Conservation (phyloP, 192 early-diverging fungal species). For the Funneliformis geosporum region DNA sequence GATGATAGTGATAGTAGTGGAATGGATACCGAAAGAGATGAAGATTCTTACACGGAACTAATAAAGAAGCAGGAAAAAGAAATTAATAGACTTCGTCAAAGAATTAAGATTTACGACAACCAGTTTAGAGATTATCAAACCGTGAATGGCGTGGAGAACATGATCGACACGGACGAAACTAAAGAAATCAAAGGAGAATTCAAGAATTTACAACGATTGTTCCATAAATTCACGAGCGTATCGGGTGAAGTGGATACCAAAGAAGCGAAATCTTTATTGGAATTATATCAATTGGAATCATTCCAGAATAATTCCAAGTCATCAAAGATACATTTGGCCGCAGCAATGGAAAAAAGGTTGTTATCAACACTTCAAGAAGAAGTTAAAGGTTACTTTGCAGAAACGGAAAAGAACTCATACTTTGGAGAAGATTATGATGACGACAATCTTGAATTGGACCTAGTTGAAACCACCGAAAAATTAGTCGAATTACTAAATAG, state of each 20-base stretch:
- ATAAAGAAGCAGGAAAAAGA: background rate
- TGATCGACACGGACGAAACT: background rate
- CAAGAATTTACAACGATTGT: background rate
- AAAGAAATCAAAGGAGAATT: background rate
- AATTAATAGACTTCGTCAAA: background rate
- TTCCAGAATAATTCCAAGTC: background rate
- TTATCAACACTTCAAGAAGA: background rate
- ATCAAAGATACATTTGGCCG: background rate
- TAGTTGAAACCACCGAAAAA: background rate
- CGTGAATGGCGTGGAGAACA: background rate
- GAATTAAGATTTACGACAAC: background rate
- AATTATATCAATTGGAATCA: background rate
- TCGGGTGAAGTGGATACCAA: background rate
- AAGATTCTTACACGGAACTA: background rate
- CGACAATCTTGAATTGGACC: background rate
- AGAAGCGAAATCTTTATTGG: background rate
- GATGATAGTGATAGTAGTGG: background rate
- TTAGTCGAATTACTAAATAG: background rate
- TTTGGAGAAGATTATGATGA: background rate
- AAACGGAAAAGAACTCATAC: background rate
- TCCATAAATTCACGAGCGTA: background rate
- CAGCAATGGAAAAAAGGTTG: background rate
- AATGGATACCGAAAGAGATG: background rate
- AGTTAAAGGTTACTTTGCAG: background rate
- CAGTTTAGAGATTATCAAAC: background rate